Conservation (phyloP, 257 asterid genomes). For the Hygrophila difformis region DNA sequence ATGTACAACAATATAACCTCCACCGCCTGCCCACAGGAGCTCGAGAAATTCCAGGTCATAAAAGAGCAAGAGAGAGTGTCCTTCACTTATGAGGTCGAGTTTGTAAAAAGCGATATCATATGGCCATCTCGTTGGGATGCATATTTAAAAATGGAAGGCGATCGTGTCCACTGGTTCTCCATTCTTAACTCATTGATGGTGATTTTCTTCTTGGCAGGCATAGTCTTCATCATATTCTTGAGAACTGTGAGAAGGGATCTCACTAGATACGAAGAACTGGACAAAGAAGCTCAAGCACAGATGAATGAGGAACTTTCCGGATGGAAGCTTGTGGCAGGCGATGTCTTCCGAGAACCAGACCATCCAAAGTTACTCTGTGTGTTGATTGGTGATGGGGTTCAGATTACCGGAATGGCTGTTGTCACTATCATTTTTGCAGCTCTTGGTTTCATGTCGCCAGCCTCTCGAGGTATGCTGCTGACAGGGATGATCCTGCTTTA, state of each 20-base stretch:
- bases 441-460: conserved; percentile 4
- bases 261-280: not conserved
- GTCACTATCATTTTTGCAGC: not conserved
- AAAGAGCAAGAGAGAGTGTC: not conserved
- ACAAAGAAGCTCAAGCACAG: conserved; percentile 4
- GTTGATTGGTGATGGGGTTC: not conserved
- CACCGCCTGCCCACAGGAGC: not conserved
- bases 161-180: conserved; percentile 3
- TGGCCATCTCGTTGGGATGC: conserved; percentile 6
- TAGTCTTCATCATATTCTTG: conserved; percentile 1
- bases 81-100: conserved; percentile 3
- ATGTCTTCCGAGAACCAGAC: not conserved
- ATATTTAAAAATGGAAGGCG: not conserved
- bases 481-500: not conserved
- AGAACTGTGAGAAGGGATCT: conserved; percentile 5
- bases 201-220: conserved; percentile 3
- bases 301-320: conserved; percentile 4
- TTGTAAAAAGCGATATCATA: not conserved
- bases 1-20: not conserved
- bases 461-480: not conserved
- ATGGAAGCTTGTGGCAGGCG: conserved; percentile 2
- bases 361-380: not conserved
- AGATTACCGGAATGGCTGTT: not conserved
- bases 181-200: conserved; percentile 1
- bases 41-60: not conserved